phyloP scores from a whole-genome alignment of 176 grass and related monocot species.

The Musa beccarii region DNA sequence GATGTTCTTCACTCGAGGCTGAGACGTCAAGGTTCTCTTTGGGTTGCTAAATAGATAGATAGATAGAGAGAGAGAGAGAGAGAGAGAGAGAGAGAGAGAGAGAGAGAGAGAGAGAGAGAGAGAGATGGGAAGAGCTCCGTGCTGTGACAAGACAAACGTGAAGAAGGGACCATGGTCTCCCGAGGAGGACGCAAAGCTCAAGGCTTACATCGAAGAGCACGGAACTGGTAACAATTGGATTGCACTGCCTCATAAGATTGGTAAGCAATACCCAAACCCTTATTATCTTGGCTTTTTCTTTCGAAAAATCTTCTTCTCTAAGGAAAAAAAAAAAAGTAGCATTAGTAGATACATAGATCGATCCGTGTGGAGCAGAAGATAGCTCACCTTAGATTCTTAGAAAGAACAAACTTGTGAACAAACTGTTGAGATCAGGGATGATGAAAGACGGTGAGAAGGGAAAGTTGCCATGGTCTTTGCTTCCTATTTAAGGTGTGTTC shows the following conservation, averaged over 20 bases:
- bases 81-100: neutral
- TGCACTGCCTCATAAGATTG: constrained; percentile 5
- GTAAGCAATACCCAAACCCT: neutral
- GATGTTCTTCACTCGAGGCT: neutral
- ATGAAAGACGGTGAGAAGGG: too few relatives aligned
- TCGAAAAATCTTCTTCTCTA: too few relatives aligned
- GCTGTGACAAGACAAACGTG: constrained; percentile 1
- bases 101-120: neutral
- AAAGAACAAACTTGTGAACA: too few relatives aligned
- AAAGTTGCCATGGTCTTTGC: too few relatives aligned
- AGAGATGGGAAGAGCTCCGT: constrained; percentile 4
- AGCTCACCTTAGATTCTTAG: too few relatives aligned
- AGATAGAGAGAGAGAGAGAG: neutral
- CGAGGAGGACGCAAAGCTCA: constrained; percentile 2
- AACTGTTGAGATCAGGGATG: too few relatives aligned
- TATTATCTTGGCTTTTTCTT: too few relatives aligned
- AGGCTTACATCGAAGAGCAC: constrained; percentile 1
- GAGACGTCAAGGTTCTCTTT: neutral
- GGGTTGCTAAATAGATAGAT: neutral
- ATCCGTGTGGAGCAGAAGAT: too few relatives aligned
- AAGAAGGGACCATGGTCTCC: constrained; percentile 8
- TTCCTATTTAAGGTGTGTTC: too few relatives aligned
- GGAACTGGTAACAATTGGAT: constrained; percentile 6
- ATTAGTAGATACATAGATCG: too few relatives aligned
- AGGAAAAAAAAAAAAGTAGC: too few relatives aligned